Conservation (phyloP, 345 rosid species). For the Gynandropsis gynandra region DNA sequence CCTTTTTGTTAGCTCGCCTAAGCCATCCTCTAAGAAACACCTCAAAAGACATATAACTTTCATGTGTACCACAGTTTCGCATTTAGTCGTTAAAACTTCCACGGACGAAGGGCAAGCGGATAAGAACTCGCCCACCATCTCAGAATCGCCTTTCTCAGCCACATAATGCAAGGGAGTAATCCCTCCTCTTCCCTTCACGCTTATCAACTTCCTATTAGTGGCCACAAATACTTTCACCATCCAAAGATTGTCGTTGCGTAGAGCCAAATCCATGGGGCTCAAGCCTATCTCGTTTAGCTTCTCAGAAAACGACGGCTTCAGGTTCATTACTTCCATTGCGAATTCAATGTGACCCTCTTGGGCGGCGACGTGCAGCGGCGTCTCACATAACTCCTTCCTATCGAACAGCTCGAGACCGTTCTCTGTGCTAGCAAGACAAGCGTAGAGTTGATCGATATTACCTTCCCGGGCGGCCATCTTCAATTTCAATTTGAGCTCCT, state of each 20-base stretch:
- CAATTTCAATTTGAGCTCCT: too few relatives aligned
- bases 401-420: conserved; percentile 1
- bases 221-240: neutral
- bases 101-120: neutral
- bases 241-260: neutral
- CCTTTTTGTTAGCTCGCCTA: too few relatives aligned
- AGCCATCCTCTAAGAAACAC: too few relatives aligned
- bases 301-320: conserved; percentile 21
- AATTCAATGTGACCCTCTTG: conserved; percentile 9
- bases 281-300: conserved; percentile 14
- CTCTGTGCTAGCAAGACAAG: neutral
- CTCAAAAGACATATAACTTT: too few relatives aligned
- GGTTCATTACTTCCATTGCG: conserved; percentile 17
- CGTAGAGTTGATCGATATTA: conserved; percentile 9
- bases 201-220: neutral
- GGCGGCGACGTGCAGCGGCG: conserved; percentile 25
- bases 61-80: too few relatives aligned
- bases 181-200: conserved; percentile 7
- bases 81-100: conserved; percentile 2
- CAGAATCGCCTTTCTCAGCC: neutral
- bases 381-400: conserved; percentile 15
- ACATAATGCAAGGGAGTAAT: conserved; percentile 11
- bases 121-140: conserved; percentile 3
- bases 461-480: neutral
- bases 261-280: conserved; percentile 22